Base-by-base conservation (phyloP, 495 filamentous ascomycete genomes). In the Xylaria longipes region DNA sequence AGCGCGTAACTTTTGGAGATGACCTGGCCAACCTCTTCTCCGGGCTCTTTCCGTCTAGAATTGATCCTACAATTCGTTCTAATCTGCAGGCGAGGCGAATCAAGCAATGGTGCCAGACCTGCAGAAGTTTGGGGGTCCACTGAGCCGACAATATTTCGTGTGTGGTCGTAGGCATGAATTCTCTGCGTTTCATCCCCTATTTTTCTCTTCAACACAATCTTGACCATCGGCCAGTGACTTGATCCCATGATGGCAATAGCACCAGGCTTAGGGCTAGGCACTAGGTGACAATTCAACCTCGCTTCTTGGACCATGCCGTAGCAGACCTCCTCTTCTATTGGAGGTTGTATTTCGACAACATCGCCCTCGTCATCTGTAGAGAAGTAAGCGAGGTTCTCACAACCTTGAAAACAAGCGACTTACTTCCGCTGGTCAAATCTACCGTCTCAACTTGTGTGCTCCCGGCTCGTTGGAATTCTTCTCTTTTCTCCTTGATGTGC, bases 301-400 rank as follows among this genome's bases (percentile, higher is more conserved):
- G 91, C 90, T 25, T 86, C 84, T 46, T 93, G 89, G 25, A 98
- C 76, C 78, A 90, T 91, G 9, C 96, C 96, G 77, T 93, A 94
- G 81, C 96, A 98, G 33, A 98, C 92, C 74, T 93, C 90, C 74
- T 91, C 87, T 25, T 86, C 82, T 29, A 72, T 81, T 7, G 77
- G 50, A 60, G 82, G 71, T 14, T 80, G 78, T 60, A 88, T 56
- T 63, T 86, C 65, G n/a, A 87, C 77, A 2, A 87, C 61, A 17
- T 91, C 83, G 46, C 89, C 87, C 46, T 92, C 91, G 33, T 87
- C 88, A 39, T 29, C 71, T 78, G 6, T 5, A 31, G 41, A 39
- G 35, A 39, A 70, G 43, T 77, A 70, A 76, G 72, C 35, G 61
- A 70, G 1, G 25, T 33, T 20, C 46, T n/a, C 46, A 17, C n/a